Percentiles rank a stretch among this genome's conserved stretches.
Evolutionary conservation across 306 rosid species (phyloP).

Genomic region (Phaseolus lunatus): DNA sequence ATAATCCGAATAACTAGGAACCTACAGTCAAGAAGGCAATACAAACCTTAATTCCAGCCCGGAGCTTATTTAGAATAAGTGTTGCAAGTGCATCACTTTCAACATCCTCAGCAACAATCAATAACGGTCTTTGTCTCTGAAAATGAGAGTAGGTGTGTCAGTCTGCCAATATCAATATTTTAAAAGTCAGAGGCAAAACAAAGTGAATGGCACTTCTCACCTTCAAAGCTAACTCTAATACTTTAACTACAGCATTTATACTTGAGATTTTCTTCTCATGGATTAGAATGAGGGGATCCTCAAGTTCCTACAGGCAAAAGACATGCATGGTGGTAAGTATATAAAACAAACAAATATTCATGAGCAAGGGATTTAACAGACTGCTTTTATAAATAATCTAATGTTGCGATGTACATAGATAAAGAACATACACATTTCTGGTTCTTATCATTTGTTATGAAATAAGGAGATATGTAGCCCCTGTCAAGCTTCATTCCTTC

Average conservation of each 20-base stretch:
- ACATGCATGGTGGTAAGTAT: neutral
- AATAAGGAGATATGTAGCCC: conserved; percentile 95
- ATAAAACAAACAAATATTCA: neutral
- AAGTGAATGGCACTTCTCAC: conserved; percentile 47
- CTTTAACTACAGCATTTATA: conserved; percentile 78
- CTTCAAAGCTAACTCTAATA: conserved; percentile 88
- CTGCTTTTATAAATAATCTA: neutral
- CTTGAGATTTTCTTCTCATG: conserved; percentile 95
- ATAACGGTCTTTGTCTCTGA: conserved; percentile 86
- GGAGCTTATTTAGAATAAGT: conserved; percentile 88
- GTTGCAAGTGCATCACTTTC: conserved; percentile 95
- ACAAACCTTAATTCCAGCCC: conserved; percentile 95
- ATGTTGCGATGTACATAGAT: neutral
- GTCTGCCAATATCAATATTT: conserved; percentile 6
- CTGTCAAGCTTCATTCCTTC: conserved; percentile 99
- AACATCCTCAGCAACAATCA: conserved; percentile 89
- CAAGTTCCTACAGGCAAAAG: conserved; percentile 72
- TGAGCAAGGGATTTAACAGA: neutral
- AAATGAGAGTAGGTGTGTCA: conserved; percentile 25
- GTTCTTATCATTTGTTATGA: conserved; percentile 88
- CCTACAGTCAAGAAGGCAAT: neutral
- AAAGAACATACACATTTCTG: conserved; percentile 88
- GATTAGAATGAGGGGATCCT: conserved; percentile 88
- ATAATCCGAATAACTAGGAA: neutral
- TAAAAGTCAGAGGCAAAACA: conserved; percentile 17